A percentile compares a stretch with the other conserved stretches of the same genome.
These are phyloP conservation scores for Nepenthes gracilis DNA, from an alignment of 148 eudicot genomes.

Conservation along the genomic window DNA sequence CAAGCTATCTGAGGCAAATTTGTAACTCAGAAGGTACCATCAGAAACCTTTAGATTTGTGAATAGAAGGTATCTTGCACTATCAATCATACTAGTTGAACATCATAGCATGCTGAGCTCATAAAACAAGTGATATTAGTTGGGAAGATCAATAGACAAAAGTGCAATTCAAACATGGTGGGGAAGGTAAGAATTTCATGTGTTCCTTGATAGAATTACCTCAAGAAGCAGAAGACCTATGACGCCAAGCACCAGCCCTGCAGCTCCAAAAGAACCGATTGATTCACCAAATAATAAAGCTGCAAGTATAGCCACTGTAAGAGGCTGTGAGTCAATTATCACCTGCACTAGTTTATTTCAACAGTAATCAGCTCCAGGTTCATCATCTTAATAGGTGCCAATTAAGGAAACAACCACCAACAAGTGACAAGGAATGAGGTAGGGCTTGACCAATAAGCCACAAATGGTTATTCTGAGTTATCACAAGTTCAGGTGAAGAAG, in stretches of 20 bases:
- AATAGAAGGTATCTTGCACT: too few species aligned
- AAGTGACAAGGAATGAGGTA: neutral
- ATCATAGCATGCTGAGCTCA: too few species aligned
- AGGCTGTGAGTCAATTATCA: slow-evolving; percentile 97
- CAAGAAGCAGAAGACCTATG: slow-evolving; percentile 89
- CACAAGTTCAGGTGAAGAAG: too few species aligned
- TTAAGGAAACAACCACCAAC: neutral
- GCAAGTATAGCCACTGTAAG: slow-evolving; percentile 94
- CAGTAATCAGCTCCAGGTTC: slow-evolving; percentile 7
- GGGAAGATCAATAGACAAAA: too few species aligned
- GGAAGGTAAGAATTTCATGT: neutral
- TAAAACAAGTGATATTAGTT: too few species aligned
- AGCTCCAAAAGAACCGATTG: slow-evolving; percentile 80
- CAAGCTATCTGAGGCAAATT: too few species aligned
- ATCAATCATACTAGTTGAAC: too few species aligned
- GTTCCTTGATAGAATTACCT: slow-evolving; percentile 33
- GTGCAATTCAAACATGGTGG: neutral
- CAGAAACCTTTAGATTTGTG: too few species aligned
- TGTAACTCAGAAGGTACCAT: too few species aligned
- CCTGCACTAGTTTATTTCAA: slow-evolving; percentile 45
- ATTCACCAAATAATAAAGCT: slow-evolving; percentile 82
- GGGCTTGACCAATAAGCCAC: neutral
- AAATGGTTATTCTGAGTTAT: too few species aligned
- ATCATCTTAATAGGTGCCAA: neutral
- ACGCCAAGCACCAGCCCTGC: slow-evolving; percentile 94